phyloP scores from a whole-genome alignment of 2,329 filamentous ascomycete genomes.

The Pseudogymnoascus sp. region DNA sequence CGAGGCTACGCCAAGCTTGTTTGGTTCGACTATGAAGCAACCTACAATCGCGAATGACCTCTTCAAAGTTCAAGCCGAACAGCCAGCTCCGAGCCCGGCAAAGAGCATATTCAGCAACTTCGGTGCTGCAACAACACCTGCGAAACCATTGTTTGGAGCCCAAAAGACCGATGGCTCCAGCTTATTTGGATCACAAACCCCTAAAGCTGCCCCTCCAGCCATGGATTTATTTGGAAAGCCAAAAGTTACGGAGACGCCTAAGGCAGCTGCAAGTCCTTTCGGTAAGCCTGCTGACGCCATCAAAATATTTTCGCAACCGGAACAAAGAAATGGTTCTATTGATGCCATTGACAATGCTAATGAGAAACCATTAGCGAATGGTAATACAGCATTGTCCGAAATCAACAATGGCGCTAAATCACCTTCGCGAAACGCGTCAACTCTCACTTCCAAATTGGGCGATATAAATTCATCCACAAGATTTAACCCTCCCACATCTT shows the following conservation, averaged over 20 bases:
- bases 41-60: neutral
- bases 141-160: neutral
- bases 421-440: constrained; percentile 2
- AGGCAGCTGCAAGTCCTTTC: neutral
- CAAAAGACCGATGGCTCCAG: neutral
- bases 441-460: neutral
- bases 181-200: constrained; percentile 3
- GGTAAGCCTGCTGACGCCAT: constrained; percentile 6
- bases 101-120: constrained; percentile 11
- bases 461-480: constrained; percentile 7
- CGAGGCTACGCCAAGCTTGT: constrained; percentile 1
- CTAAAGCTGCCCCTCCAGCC: neutral
- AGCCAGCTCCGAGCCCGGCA: neutral
- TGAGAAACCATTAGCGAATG: constrained; percentile 9
- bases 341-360: constrained; percentile 5
- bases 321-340: neutral
- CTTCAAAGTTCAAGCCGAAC: neutral
- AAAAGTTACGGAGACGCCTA: neutral
- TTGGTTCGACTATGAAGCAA: neutral
- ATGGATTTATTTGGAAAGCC: constrained; percentile 5
- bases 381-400: constrained; percentile 1
- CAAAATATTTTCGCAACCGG: neutral
- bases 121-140: neutral
- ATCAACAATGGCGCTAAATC: constrained; percentile 6
- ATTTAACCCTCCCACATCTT: neutral